These are phyloP conservation scores for Chrysosporium keratinophilum DNA, from an alignment of 2,329 filamentous ascomycete genomes.

Conservation along the genomic window DNA sequence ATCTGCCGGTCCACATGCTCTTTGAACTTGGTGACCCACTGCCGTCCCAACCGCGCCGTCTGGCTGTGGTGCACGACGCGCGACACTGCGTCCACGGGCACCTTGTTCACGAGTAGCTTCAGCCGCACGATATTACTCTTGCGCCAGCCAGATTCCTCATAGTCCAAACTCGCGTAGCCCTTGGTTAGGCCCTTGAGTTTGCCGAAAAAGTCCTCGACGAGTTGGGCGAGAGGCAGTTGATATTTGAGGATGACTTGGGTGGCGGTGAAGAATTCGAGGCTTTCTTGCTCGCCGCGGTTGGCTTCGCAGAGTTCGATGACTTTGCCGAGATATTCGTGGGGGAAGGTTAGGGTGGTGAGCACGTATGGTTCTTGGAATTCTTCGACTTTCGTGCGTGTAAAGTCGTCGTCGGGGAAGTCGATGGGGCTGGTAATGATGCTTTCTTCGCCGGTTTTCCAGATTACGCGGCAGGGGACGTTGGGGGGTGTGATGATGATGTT, in stretches of 20 bases:
- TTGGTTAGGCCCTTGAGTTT: constrained; percentile 90
- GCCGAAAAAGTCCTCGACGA: constrained; percentile 95
- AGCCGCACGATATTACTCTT: constrained; percentile 73
- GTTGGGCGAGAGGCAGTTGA: constrained; percentile 71
- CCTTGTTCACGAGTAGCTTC: constrained; percentile 86
- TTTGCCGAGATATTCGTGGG: constrained; percentile 85
- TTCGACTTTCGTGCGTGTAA: constrained; percentile 44
- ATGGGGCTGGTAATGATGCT: constrained; percentile 75
- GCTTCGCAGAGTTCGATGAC: constrained; percentile 91
- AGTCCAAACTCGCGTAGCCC: constrained; percentile 91
- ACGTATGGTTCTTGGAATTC: constrained; percentile 67
- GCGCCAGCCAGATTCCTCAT: constrained; percentile 87
- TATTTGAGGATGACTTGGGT: constrained; percentile 94
- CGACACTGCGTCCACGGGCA: constrained; percentile 87
- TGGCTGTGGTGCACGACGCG: constrained; percentile 77
- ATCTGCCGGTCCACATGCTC: constrained; percentile 93
- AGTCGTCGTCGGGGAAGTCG: constrained; percentile 69
- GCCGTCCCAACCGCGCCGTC: constrained; percentile 65
- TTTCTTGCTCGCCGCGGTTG: constrained; percentile 77
- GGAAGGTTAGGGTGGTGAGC: constrained; percentile 73
- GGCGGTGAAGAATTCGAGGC: constrained; percentile 80
- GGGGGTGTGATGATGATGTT: constrained; percentile 96
- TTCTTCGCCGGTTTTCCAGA: constrained; percentile 67
- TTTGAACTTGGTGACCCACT: constrained; percentile 94
- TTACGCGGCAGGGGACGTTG: constrained; percentile 80